Base-by-base conservation (phyloP, 2,329 filamentous ascomycete genomes). In the Sclerotinia sclerotiorum region DNA sequence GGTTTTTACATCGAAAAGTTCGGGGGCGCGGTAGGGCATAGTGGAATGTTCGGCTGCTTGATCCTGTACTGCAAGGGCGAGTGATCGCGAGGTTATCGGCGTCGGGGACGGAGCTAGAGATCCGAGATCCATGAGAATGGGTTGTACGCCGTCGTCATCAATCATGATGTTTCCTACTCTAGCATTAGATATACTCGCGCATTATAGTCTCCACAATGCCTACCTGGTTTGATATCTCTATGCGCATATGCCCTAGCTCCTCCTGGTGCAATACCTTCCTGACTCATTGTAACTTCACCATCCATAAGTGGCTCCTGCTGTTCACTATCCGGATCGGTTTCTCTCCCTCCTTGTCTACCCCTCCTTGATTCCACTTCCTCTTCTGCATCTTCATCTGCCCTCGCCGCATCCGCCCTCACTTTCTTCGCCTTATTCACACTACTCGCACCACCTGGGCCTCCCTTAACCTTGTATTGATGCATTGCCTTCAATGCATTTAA, bases 1-100 rank as follows among this genome's bases (percentile, higher is more conserved):
- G 3, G 93, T 97, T 81, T 97, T 97, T 68, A 98, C 95, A 79
- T 99, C 95, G 80, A 99, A 99, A 70, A 99, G 88, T 80, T 99
- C 95, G 0, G 95, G 95, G 1, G 95, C 95, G 69, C 95, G 93
- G 81, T 99, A 99, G 0, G 95, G 94, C 94, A 99, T 98, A 52
- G 95, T 99, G 72, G 90, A 94, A 83, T 98, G 94, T 79, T 99
- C 95, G 67, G 94, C 95, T 29, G 95, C 95, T 52, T 88, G 91
- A 79, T 99, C 95, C 81, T 98, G 95, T 48, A 97, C 91, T 65
- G 94, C 92, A 60, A 99, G 87, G 56, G 95, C 95, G 67, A 96
- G 85, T 3, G 93, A 96, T 70, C 94, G 90, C 24, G 92, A 95
- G 5, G 94, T 97, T 74, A 98, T 94, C 35, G 92, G 87, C 68